Base-by-base conservation (phyloP, 2,329 filamentous ascomycete species). In the Cytospora piceae region DNA sequence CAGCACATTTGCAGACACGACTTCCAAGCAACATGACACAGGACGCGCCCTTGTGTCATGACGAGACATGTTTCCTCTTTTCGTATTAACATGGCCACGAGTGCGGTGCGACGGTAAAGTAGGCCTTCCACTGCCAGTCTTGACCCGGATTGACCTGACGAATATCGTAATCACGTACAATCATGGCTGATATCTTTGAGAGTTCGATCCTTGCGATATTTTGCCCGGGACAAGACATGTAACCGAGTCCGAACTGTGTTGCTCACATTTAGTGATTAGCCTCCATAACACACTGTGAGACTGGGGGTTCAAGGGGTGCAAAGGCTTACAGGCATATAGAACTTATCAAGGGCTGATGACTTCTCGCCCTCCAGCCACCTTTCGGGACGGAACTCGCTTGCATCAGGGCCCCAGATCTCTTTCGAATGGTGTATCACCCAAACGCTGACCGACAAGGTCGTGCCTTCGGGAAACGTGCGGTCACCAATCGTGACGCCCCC, bases 381-480 rank as follows among this genome's bases (percentile, higher is more conserved):
- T 8, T 72, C 68, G 5, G 71, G 71, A 20, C 63, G 69, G 42
- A 69, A 73, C 56, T 69, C 67, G 5, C 67, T 24, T 17, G 71
- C 69, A 59, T 73, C 70, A 3, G 63, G 37, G 3, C 71, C 69
- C 68, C 71, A 73, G 15, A 70, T 66, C 59, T 69, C 68, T 22
- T 63, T 72, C 8, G 71, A 73, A 24, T 67, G 63, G 29, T 77
- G 73, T 2, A 76, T 71, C 6, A 73, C 70, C 71, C 71, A 70
- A 6, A 63, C 27, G 58, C 69, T 71, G 17, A 73, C 57, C 1
- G 71, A 73, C 29, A 73, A 52, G 4, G 70, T 71, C 3, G 72
- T 76, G 0, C 74, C 72, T 20, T 69, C 67, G 0, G 74, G 71
- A 24, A 77, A 69, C 15, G 63, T 69, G 37, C 70, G 64, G 29